Base-by-base conservation (phyloP, 2,329 filamentous ascomycete species). In the Ophiocordyceps camponoti-rufipedis region DNA sequence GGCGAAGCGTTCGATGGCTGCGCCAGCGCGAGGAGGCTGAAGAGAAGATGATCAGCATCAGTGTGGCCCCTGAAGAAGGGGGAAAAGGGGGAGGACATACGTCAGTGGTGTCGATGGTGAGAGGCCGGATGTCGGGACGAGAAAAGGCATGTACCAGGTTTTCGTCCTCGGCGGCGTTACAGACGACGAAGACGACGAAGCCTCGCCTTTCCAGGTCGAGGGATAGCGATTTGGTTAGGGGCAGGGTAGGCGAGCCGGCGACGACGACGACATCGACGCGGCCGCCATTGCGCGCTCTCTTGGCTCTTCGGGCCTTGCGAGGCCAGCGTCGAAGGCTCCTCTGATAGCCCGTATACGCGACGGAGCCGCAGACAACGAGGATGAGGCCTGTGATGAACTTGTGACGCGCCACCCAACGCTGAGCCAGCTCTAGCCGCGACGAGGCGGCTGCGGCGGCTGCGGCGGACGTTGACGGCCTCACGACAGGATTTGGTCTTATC, bases 121-220 rank as follows among this genome's bases (percentile, higher is more conserved):
- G 65, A 8, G 89, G 79, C 50, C 82, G 76, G 51, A 96, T 82
- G 58, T 96, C 91, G 7, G 78, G 71, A 49, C 86, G 73, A n/a
- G 79, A 74, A 59, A 94, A 75, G 48, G 76, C 74, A 48, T 85
- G 76, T 13, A 96, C 79, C 50, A 82, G 66, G 33, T 80, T 71
- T 60, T 96, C 87, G 53, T 96, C 89, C 54, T 94, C 85, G 48
- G 79, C 66, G n/a, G 78, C 85, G 51, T 78, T 82, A 55, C 87
- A 89, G 1, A 94, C 84, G 48, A 98, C 71, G 60, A 87, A 98
- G 46, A 96, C 85, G 49, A 96, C 84, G 60, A 93, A 96, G 5
- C 91, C 91, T 51, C 87, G 78, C 48, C 87, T 73, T 64, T 96
- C 91, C 52, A 98, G 69, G 57, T 98, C 91, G 43, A 88, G 65